Evolutionary conservation across 1,284 basidiomycete species (phyloP).

Genomic region (Trichosporon ovoides): DNA sequence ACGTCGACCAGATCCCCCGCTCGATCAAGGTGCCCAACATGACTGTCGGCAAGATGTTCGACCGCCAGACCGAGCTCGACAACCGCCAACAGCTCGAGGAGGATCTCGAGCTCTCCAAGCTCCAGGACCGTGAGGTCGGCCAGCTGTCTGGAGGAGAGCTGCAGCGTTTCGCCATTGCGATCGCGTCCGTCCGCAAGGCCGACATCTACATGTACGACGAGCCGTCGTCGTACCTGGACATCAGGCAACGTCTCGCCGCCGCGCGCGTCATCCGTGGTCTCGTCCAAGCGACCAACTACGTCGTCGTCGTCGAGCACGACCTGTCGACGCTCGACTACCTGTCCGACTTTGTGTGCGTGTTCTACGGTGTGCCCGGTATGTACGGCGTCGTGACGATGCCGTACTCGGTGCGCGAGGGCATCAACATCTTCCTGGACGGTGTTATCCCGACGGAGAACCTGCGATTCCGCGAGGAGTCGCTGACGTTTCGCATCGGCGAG

Average conservation of each 20-base stretch:
- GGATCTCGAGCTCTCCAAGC: slow-evolving; percentile 76
- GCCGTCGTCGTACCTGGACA: slow-evolving; percentile 92
- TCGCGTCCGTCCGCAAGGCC: slow-evolving; percentile 66
- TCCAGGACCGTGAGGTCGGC: slow-evolving; percentile 72
- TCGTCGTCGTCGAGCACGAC: slow-evolving; percentile 96
- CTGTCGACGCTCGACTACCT: slow-evolving; percentile 93
- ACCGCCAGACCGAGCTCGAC: slow-evolving; percentile 55
- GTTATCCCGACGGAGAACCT: slow-evolving; percentile 98
- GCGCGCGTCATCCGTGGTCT: slow-evolving; percentile 90
- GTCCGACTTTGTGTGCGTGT: slow-evolving; percentile 91
- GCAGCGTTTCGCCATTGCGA: slow-evolving; percentile 74
- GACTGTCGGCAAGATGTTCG: slow-evolving; percentile 82
- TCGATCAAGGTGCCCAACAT: slow-evolving; percentile 80
- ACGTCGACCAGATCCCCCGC: slow-evolving; percentile 94
- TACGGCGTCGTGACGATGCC: slow-evolving; percentile 98
- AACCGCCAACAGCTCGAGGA: slow-evolving; percentile 72
- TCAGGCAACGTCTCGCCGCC: slow-evolving; percentile 88
- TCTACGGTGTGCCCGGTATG: slow-evolving; percentile 94
- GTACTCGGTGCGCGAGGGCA: slow-evolving; percentile 92
- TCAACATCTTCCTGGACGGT: slow-evolving; percentile 97
- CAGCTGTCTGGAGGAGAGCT: slow-evolving; percentile 93
- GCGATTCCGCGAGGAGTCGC: slow-evolving; percentile 87
- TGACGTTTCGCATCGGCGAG: slow-evolving; percentile 94
- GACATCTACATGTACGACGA: slow-evolving; percentile 73
- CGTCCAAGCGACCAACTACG: slow-evolving; percentile 73